These are phyloP conservation scores for Emiliania huxleyi DNA, from an alignment of 78 protist genomes.

Conservation along the genomic window DNA sequence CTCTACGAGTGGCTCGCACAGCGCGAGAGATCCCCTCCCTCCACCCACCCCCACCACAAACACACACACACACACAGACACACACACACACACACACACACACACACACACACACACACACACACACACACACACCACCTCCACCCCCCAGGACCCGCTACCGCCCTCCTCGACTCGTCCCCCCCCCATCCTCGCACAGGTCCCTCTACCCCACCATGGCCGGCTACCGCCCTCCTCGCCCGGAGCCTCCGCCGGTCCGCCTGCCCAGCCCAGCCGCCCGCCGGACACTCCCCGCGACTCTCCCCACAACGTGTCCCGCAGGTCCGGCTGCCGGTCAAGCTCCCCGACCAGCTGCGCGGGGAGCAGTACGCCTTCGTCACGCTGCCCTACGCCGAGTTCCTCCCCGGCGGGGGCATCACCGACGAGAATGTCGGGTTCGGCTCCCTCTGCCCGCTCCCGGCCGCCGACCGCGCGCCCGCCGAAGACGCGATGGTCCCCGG, in stretches of 20 bases:
- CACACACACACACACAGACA: too few relatives aligned
- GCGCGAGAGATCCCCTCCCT: too few relatives aligned
- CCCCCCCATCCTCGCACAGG: too few relatives aligned
- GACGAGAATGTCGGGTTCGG: neutral
- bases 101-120: too few relatives aligned
- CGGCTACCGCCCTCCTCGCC: neutral
- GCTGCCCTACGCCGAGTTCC: neutral
- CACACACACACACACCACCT: too few relatives aligned
- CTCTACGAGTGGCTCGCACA: neutral
- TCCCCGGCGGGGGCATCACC: neutral
- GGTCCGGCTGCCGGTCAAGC: neutral
- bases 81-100: too few relatives aligned
- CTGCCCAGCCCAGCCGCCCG: too few relatives aligned
- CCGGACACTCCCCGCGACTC: too few relatives aligned
- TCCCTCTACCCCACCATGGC: neutral
- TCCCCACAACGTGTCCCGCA: neutral
- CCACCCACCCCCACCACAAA: too few relatives aligned
- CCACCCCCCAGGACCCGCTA: too few relatives aligned
- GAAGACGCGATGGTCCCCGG: neutral
- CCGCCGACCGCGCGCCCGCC: neutral
- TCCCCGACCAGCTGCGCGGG: constrained; percentile 24
- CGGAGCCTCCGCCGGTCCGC: neutral
- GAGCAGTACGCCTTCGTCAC: constrained; percentile 10
- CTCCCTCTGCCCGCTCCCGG: neutral
- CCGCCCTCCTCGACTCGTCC: too few relatives aligned